Conservation (phyloP, 169 alveolate species). For the Eimeria brunetti region DNA sequence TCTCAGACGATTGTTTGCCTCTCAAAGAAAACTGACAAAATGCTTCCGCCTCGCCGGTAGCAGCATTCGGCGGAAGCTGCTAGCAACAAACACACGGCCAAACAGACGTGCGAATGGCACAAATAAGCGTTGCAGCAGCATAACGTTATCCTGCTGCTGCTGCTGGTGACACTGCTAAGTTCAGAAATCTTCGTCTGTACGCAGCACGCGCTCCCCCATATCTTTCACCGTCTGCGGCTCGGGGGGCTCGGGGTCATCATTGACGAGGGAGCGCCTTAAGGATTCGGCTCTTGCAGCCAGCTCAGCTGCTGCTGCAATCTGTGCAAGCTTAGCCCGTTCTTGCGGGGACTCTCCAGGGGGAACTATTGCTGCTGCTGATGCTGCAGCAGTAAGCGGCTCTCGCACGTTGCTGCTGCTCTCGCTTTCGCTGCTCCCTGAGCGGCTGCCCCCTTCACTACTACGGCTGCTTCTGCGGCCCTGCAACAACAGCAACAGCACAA, state of each 20-base stretch:
- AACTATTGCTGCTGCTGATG: conserved; percentile 27
- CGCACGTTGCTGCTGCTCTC: conserved; percentile 16
- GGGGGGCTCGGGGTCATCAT: conserved; percentile 79
- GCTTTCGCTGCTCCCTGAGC: conserved; percentile 34
- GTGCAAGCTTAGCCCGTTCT: conserved; percentile 37
- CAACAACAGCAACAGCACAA: background rate
- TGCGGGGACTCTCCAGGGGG: conserved; percentile 17
- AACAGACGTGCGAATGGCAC: background rate
- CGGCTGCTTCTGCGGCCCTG: conserved; percentile 58
- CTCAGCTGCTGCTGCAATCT: conserved; percentile 69
- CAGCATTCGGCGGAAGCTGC: background rate
- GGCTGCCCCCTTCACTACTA: conserved; percentile 24
- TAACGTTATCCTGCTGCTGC: background rate
- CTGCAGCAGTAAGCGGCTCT: background rate
- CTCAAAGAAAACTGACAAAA: conserved; percentile 16
- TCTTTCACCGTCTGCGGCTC: conserved; percentile 2
- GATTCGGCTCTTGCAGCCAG: conserved; percentile 62
- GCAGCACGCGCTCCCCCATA: conserved; percentile 68
- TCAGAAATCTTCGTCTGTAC: conserved; percentile 71
- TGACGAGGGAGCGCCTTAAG: conserved; percentile 58
- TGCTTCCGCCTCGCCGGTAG: background rate
- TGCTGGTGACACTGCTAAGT: background rate
- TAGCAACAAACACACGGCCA: background rate
- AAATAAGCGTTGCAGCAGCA: background rate
- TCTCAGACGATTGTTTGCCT: background rate